Base-by-base conservation (phyloP, 2,329 filamentous ascomycete genomes). In the Botrytis paeoniae region DNA sequence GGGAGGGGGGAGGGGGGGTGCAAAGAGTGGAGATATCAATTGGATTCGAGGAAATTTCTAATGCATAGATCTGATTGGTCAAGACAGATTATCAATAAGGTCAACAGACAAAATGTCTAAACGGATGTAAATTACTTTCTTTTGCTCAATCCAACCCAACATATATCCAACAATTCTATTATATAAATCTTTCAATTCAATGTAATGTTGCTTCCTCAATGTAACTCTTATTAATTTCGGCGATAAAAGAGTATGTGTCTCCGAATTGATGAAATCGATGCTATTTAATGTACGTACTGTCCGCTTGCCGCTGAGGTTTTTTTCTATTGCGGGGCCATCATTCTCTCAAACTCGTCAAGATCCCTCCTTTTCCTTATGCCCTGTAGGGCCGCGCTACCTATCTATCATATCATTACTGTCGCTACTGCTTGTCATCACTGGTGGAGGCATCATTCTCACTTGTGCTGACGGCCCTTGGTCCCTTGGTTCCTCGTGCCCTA, bases 261-360 rank as follows among this genome's bases (percentile, higher is more conserved):
- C 60, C 60, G 37, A 39, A 41, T 12, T 62, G 14, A 62, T n/a
- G 14, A 41, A 18, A 29, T 61, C 32, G 59, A 61, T 61, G 59
- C 35, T 62, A 62, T 62, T 41, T 62, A 41, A 62, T 62, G 37
- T 62, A 62, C 60, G 22, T 41, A 62, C 14, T 41, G 37, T 37
- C 60, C 35, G 37, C 60, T 41, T 41, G 60, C 37, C 60, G 60
- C 35, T 37, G 60, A 22, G 48, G 48, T n/a, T 16, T 62, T 61
- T 41, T 4, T 62, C 37, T 3, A 62, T 62, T 62, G 39, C 25
- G 25, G 39, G n/a, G 61, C 63, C 63, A 48, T 65, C 63, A 37
- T 66, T 66, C 22, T 51, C 45, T 66, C 64, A 54, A 37, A 39
- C 25, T 51, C 64, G 37, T 66, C 63, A 51, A 51, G 25, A 64